phyloP scores from a whole-genome alignment of 2,329 filamentous ascomycete species.

The Zarea fungicola region DNA sequence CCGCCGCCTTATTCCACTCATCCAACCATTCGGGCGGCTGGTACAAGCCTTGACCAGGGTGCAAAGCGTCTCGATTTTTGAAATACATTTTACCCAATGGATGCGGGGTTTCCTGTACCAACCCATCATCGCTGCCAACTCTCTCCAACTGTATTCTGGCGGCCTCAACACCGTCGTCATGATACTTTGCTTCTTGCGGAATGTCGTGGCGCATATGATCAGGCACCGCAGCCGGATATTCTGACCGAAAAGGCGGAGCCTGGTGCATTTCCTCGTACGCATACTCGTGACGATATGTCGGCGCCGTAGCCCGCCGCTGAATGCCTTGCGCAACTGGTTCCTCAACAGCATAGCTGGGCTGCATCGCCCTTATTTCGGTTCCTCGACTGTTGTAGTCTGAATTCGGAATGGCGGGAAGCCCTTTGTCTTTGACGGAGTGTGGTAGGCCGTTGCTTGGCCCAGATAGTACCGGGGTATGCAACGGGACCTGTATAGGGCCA shows the following conservation, averaged over 20 bases:
- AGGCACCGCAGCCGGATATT: no score
- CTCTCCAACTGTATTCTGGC: conserved; percentile 21
- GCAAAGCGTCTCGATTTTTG: conserved; percentile 36
- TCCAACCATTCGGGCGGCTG: conserved; percentile 56
- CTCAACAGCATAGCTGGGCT: background rate
- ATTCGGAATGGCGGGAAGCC: conserved; percentile 23
- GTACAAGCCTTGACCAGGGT: conserved; percentile 52
- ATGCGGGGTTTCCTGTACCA: conserved; percentile 27
- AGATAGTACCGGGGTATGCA: background rate
- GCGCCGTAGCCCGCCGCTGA: conserved; percentile 27
- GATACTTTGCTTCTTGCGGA: conserved; percentile 18
- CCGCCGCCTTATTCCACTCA: conserved; percentile 66
- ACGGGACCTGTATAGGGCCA: no score
- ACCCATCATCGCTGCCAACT: conserved; percentile 25
- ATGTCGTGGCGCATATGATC: background rate
- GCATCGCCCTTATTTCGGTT: background rate
- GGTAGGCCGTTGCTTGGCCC: conserved; percentile 14
- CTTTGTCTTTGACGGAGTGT: conserved; percentile 25
- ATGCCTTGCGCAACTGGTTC: conserved; percentile 16
- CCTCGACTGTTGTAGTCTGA: background rate
- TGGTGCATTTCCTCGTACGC: conserved; percentile 24
- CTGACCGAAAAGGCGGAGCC: background rate
- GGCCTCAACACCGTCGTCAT: conserved; percentile 11
- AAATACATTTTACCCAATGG: conserved; percentile 37
- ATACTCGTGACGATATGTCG: conserved; percentile 22